Percentiles rank a stretch among this genome's conserved stretches.
These are phyloP conservation scores for Backusella luteola DNA, from an alignment of 192 early-diverging fungal species.

Conservation along the genomic window DNA sequence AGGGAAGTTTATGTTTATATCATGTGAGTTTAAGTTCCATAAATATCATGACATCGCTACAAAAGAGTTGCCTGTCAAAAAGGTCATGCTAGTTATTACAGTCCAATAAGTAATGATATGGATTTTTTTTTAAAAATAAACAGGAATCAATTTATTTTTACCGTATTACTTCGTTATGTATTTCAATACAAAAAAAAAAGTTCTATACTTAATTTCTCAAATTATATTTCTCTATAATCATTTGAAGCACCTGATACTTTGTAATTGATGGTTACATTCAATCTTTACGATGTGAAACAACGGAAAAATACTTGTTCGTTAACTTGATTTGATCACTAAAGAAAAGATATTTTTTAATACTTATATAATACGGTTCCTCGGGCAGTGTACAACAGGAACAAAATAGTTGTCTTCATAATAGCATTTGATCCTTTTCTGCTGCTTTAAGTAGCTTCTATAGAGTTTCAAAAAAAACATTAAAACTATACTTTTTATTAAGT, in stretches of 20 bases:
- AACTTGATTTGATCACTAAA: background rate
- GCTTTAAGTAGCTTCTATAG: background rate
- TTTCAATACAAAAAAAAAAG: background rate
- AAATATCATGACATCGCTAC: background rate
- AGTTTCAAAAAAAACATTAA: background rate
- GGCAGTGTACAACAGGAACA: background rate
- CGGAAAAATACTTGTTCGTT: background rate
- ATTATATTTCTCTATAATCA: background rate
- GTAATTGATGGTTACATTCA: background rate
- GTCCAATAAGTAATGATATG: background rate
- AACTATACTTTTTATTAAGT: background rate
- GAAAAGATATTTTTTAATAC: background rate
- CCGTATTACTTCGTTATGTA: background rate
- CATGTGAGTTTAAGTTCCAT: background rate
- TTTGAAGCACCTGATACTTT: background rate
- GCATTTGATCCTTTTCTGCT: background rate
- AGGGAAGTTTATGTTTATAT: background rate
- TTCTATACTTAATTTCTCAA: background rate
- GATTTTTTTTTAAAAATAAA: background rate
- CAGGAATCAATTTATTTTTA: background rate
- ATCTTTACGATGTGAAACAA: background rate
- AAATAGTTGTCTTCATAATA: background rate
- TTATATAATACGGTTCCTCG: background rate
- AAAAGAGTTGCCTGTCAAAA: background rate
- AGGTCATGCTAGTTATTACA: background rate